Conservation (phyloP, 495 filamentous ascomycete genomes). For the Penicillium nucicola region DNA sequence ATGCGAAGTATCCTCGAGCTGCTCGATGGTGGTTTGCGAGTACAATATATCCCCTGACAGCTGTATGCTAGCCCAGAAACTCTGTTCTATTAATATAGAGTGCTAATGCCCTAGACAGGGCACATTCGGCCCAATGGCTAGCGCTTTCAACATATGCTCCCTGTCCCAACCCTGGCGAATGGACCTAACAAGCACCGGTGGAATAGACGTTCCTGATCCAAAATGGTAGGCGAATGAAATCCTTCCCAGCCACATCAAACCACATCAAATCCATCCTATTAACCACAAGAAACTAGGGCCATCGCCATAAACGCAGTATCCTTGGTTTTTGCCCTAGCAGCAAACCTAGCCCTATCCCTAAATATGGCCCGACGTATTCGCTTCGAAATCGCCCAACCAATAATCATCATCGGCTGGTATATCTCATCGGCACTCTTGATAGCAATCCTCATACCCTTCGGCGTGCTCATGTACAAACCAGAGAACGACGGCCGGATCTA, state of each 20-base stretch:
- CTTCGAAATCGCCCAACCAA: slow-evolving; percentile 58
- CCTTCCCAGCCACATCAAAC: too few relatives aligned
- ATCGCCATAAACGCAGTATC: slow-evolving; percentile 71
- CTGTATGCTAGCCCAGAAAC: slow-evolving; percentile 39
- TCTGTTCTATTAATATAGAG: too few relatives aligned
- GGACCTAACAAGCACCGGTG: slow-evolving; percentile 46
- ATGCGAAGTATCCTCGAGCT: slow-evolving; percentile 14
- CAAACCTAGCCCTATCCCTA: slow-evolving; percentile 70
- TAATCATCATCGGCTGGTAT: slow-evolving; percentile 65
- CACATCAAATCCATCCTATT: not conserved
- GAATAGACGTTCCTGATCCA: slow-evolving; percentile 60
- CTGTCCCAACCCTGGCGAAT: slow-evolving; percentile 72
- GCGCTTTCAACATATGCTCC: slow-evolving; percentile 76
- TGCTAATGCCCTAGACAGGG: slow-evolving; percentile 31
- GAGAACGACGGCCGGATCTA: slow-evolving; percentile 15
- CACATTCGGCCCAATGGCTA: slow-evolving; percentile 81
- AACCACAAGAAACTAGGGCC: slow-evolving; percentile 43
- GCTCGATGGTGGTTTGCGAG: slow-evolving; percentile 83
- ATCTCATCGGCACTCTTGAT: slow-evolving; percentile 65
- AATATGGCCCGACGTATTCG: slow-evolving; percentile 66
- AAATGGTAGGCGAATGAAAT: slow-evolving; percentile 50
- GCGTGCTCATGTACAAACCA: slow-evolving; percentile 15
- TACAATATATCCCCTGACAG: slow-evolving; percentile 75
- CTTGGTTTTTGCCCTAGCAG: slow-evolving; percentile 62
- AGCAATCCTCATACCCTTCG: slow-evolving; percentile 52